Percentiles rank a stretch among this genome's conserved stretches.
phyloP scores from a whole-genome alignment of 805 yeast genomes.

The Candida railenensis region DNA sequence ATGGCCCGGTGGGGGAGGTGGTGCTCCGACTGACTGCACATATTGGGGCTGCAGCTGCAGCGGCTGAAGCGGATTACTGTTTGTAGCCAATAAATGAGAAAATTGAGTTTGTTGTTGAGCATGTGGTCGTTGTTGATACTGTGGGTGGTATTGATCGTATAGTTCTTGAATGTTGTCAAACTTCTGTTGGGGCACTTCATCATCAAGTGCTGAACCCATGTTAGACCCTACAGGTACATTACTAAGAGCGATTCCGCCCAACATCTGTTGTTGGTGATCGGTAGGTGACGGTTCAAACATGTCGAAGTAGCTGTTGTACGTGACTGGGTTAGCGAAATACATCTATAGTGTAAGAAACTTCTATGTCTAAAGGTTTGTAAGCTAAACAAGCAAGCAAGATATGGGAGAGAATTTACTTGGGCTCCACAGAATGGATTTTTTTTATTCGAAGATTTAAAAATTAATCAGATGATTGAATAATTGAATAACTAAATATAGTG shows the following conservation, averaged over 20 bases:
- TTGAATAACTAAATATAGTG: neutral
- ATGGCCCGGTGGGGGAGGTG: neutral
- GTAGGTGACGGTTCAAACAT: slow-evolving; percentile 4
- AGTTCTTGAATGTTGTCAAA: neutral
- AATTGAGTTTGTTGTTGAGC: neutral
- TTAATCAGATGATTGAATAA: neutral
- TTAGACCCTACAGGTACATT: neutral
- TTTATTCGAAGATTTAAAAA: neutral
- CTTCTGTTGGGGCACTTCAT: neutral
- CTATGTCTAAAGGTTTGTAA: too few species aligned
- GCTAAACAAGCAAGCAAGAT: neutral
- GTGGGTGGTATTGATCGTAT: neutral
- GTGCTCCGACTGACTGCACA: neutral
- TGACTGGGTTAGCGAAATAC: slow-evolving; percentile 5
- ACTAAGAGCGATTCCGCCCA: neutral
- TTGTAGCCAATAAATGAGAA: neutral
- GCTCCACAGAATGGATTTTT: neutral
- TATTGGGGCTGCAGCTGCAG: neutral
- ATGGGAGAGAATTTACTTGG: too few species aligned
- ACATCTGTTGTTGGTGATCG: slow-evolving; percentile 1
- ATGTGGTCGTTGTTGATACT: neutral
- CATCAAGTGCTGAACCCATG: neutral
- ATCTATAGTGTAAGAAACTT: neutral
- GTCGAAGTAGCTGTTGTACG: slow-evolving; percentile 5
- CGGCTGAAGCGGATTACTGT: neutral